Base-by-base conservation (phyloP, 306 rosid genomes). In the Quercus wislizeni region DNA sequence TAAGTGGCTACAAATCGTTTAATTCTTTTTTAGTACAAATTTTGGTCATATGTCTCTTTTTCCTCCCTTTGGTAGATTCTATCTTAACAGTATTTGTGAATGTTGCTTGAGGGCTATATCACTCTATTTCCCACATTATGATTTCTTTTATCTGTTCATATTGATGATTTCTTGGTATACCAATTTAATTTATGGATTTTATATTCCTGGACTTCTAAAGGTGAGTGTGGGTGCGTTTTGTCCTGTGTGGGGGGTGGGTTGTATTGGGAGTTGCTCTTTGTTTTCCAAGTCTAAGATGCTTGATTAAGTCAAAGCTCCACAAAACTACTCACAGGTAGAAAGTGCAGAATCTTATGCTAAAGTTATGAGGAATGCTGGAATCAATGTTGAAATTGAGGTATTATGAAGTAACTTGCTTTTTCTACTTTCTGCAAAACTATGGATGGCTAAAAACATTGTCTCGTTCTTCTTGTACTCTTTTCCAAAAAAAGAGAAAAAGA, bases 281-380 rank as follows among this genome's bases (percentile, higher is more conserved):
- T 77, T 30, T 69, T 73, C 52, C 58, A 4, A 46, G 71, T 71
- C 71, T 79, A 71, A 49, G 33, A 21, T 23, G 46, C 33, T 25
- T 4, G 27, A n/a, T 56, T 18, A 18, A 51, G 21, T 46, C 51
- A 73, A 72, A 76, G 69, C 58, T 81, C 21, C 54, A 58, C 55
- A 23, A 13, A 65, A 15, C 43, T 28, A 85, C 67, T 84, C 23
- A 71, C 87, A 94, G 97, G 93, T 94, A 68, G 91, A 90, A 57
- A 87, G 85, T 69, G 99, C 99, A 23, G 99, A 92, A 80, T 91
- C 91, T 67, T 94, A 87, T 90, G 83, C 89, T 59, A 88, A 55
- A 59, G 80, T 75, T 74, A 86, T 91, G 82, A 86, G 74, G 82
- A 75, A 80, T 78, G 88, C 89, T 5, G 90, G 92, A 74, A 83